phyloP scores from a whole-genome alignment of 2,329 filamentous ascomycete species.

The Pyrenochaeta sp. region DNA sequence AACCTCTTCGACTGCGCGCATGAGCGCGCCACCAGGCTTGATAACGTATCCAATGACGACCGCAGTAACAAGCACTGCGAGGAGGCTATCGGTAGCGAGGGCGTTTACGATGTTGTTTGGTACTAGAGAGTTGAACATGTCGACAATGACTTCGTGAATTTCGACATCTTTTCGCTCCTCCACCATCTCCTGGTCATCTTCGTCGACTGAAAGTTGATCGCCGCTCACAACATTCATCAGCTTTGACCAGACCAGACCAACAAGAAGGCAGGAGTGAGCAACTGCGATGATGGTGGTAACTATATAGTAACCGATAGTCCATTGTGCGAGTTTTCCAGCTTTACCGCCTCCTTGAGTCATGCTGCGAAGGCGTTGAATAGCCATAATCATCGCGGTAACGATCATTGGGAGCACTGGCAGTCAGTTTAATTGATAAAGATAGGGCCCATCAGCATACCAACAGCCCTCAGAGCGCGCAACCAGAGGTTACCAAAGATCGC shows the following conservation, averaged over 20 bases:
- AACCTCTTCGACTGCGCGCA: constrained; percentile 58
- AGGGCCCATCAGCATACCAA: constrained; percentile 48
- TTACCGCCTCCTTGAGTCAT: constrained; percentile 56
- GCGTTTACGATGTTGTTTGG: constrained; percentile 60
- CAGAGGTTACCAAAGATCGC: constrained; percentile 61
- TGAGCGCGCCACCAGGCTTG: constrained; percentile 51
- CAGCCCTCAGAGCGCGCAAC: constrained; percentile 59
- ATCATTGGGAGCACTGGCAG: constrained; percentile 60
- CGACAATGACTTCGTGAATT: constrained; percentile 56
- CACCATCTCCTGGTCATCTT: constrained; percentile 44
- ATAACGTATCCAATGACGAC: constrained; percentile 60
- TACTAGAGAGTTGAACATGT: constrained; percentile 61
- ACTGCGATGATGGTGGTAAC: constrained; percentile 61
- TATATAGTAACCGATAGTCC: constrained; percentile 62
- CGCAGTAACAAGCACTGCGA: constrained; percentile 58
- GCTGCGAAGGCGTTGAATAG: constrained; percentile 58
- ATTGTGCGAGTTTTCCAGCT: constrained; percentile 54
- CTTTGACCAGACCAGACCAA: constrained; percentile 58
- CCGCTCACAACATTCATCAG: constrained; percentile 53
- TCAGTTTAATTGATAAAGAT: neutral
- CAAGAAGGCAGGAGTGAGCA: constrained; percentile 57
- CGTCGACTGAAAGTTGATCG: constrained; percentile 42
- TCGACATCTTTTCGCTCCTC: constrained; percentile 45
- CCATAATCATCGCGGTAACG: constrained; percentile 61
- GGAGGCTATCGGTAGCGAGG: constrained; percentile 57